Percentiles rank a stretch among this genome's conserved stretches.
Evolutionary conservation across 2,329 filamentous ascomycete species (phyloP).

Genomic region (Drechslerella dactyloides): DNA sequence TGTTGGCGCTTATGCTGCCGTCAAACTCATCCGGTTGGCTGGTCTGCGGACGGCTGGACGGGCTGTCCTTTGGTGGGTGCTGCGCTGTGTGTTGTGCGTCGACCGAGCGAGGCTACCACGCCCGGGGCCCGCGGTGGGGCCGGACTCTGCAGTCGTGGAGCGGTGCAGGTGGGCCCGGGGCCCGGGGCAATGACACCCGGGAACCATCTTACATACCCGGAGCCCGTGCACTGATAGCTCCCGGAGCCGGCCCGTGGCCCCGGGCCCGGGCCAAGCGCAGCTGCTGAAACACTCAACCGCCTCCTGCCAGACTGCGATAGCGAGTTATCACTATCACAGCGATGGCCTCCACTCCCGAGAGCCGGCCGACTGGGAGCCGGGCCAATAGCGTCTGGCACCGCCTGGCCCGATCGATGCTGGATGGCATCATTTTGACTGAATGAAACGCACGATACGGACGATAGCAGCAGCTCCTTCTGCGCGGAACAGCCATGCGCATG

Average conservation of each 20-base stretch:
- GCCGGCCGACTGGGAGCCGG: constrained; percentile 24
- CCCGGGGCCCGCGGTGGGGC: too few species aligned
- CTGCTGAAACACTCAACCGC: neutral
- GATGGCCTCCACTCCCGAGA: constrained; percentile 22
- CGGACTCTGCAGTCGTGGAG: too few species aligned
- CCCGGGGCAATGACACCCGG: too few species aligned
- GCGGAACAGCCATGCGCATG: too few species aligned
- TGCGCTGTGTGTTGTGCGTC: neutral
- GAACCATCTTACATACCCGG: too few species aligned
- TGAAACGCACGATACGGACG: constrained; percentile 28
- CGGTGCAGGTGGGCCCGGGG: too few species aligned
- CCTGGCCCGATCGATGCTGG: constrained; percentile 42
- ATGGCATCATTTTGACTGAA: constrained; percentile 50
- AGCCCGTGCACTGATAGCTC: too few species aligned
- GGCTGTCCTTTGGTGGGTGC: neutral
- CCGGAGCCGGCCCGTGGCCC: neutral
- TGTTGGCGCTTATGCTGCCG: constrained; percentile 37
- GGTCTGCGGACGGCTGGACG: constrained; percentile 9
- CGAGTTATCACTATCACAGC: neutral
- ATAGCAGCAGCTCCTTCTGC: too few species aligned
- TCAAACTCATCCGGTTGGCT: constrained; percentile 46
- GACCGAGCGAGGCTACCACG: too few species aligned
- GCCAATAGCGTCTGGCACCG: constrained; percentile 30
- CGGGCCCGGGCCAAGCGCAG: neutral
- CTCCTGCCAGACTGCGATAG: neutral